Evolutionary conservation across 352 stramenopile species (phyloP).

Genomic region (Globisporangium cystogenes): DNA sequence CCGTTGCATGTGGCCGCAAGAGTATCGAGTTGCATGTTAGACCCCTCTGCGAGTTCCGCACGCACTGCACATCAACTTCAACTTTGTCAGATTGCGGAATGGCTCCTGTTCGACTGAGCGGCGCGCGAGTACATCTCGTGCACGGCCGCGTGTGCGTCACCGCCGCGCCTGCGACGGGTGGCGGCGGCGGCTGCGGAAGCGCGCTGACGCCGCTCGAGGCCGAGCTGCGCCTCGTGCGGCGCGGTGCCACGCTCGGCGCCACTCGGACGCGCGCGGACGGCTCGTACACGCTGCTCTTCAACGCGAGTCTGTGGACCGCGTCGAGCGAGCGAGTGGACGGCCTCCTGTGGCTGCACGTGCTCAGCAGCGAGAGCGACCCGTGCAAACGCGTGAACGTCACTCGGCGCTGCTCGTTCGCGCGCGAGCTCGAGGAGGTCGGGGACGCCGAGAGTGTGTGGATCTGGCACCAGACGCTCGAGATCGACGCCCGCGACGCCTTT

Average conservation of each 20-base stretch:
- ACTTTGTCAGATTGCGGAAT: not conserved
- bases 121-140: slow-evolving; percentile 7
- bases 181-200: not conserved
- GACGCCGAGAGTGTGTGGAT: not conserved
- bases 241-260: not conserved
- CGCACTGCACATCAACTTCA: not conserved
- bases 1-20: not conserved
- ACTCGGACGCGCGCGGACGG: slow-evolving; percentile 5
- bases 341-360: slow-evolving; percentile 3
- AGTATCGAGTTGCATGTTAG: not conserved
- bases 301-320: too few species aligned
- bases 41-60: not conserved
- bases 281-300: slow-evolving; percentile 7
- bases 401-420: slow-evolving; percentile 1
- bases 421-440: not conserved
- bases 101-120: not conserved
- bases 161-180: not conserved
- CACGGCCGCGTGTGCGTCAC: slow-evolving; percentile 1
- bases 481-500: not conserved
- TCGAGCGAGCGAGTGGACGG: not conserved
- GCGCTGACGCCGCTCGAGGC: not conserved
- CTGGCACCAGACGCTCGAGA: slow-evolving; percentile 8
- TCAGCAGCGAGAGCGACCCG: not conserved
- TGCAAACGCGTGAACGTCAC: slow-evolving; percentile 8
- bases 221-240: slow-evolving; percentile 1